Conservation (phyloP, 495 filamentous ascomycete genomes). For the Penicillium mononematosum region DNA sequence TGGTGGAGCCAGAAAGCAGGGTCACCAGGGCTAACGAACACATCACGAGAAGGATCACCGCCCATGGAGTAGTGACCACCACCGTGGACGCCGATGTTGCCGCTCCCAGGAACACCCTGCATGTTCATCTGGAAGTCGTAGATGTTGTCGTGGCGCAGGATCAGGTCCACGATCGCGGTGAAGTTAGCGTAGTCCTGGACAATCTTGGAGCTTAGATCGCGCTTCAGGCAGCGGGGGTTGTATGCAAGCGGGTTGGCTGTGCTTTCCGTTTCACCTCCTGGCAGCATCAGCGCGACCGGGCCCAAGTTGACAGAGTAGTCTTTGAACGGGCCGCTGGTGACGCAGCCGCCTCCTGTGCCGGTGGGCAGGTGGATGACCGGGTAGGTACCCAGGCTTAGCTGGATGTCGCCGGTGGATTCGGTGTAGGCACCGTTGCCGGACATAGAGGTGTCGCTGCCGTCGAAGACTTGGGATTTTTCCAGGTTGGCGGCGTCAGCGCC, state of each 20-base stretch:
- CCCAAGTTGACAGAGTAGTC: constrained; percentile 52
- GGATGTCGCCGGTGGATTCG: constrained; percentile 31
- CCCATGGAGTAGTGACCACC: constrained; percentile 65
- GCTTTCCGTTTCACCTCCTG: constrained; percentile 20
- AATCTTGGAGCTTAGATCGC: constrained; percentile 57
- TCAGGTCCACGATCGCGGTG: constrained; percentile 45
- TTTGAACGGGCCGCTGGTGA: constrained; percentile 59
- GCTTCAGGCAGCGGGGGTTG: constrained; percentile 64
- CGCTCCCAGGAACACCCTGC: constrained; percentile 49
- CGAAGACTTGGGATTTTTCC: constrained; percentile 60
- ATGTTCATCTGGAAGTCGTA: constrained; percentile 52
- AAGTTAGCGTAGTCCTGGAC: constrained; percentile 51
- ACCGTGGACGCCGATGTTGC: constrained; percentile 57
- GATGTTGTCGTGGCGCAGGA: constrained; percentile 45
- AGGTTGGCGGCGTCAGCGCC: constrained; percentile 47
- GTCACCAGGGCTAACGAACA: constrained; percentile 60
- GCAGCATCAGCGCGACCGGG: constrained; percentile 41
- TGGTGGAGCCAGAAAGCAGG: constrained; percentile 71
- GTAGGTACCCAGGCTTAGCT: constrained; percentile 16
- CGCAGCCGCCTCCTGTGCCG: constrained; percentile 64
- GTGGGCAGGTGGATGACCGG: constrained; percentile 37
- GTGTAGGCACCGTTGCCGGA: constrained; percentile 58
- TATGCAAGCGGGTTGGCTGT: constrained; percentile 35
- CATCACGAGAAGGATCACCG: constrained; percentile 59
- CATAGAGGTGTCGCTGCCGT: constrained; percentile 59